A percentile compares a stretch with the other conserved stretches of the same genome.
Evolutionary conservation across 2,329 filamentous ascomycete species (phyloP).

Genomic region (Chrysoporthe deuterocubensis): DNA sequence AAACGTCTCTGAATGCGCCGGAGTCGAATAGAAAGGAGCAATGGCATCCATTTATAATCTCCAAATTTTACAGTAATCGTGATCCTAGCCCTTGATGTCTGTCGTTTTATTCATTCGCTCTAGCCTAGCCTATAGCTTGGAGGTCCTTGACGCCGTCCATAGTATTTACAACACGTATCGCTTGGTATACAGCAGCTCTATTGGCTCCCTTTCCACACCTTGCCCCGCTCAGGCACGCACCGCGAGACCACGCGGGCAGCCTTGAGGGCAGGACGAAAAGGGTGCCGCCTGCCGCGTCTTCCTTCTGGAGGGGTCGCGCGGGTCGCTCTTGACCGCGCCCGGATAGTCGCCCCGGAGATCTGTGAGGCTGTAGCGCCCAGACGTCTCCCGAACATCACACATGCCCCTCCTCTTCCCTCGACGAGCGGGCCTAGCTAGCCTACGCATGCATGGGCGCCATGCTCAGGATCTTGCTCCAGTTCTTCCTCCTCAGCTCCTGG

Average conservation of each 20-base stretch:
- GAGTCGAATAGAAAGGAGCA: not conserved
- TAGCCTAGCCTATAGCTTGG: not conserved
- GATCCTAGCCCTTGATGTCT: not conserved
- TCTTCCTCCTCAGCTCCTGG: conserved; percentile 83
- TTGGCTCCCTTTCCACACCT: not conserved
- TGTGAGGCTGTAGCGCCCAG: not conserved
- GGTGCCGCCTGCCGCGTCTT: not conserved
- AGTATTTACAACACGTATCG: not conserved
- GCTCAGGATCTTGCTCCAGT: conserved; percentile 98
- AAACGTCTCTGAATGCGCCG: not conserved
- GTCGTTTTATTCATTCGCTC: not conserved
- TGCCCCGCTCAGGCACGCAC: not conserved
- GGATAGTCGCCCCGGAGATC: not conserved
- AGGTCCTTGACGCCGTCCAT: not conserved
- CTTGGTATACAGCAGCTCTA: not conserved
- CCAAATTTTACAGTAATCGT: not conserved
- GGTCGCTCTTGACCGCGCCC: not conserved
- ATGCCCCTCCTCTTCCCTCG: not conserved
- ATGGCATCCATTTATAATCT: not conserved
- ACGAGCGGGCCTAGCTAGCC: conserved; percentile 5
- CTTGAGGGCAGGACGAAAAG: not conserved
- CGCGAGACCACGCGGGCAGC: not conserved
- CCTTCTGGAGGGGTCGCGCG: not conserved
- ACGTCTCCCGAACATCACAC: not conserved
- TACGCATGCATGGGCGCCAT: conserved; percentile 77